Percentiles rank a stretch among this genome's conserved stretches.
Evolutionary conservation across 768 basidiomycete species (phyloP).

Genomic region (Ramaria rubella): DNA sequence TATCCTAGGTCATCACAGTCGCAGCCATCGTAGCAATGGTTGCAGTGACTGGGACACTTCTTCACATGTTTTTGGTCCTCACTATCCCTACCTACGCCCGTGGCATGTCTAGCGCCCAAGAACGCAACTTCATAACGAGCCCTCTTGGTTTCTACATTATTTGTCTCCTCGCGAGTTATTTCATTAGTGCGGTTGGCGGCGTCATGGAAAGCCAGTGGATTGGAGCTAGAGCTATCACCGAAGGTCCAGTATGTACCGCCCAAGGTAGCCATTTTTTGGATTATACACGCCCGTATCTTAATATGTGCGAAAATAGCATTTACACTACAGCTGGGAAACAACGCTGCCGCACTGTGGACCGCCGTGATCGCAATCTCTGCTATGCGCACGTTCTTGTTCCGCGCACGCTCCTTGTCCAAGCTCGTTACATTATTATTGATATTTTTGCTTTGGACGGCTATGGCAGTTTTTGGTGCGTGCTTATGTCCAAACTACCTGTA

Average conservation of each 20-base stretch:
- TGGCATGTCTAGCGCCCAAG: slow-evolving; percentile 28
- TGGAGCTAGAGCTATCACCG: slow-evolving; percentile 34
- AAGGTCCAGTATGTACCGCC: slow-evolving; percentile 47
- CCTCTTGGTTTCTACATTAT: slow-evolving; percentile 65
- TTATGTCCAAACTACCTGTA: background rate
- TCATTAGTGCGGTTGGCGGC: slow-evolving; percentile 46
- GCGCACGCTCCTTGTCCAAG: slow-evolving; percentile 39
- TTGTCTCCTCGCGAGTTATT: slow-evolving; percentile 55
- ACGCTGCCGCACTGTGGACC: slow-evolving; percentile 58
- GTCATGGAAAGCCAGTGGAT: slow-evolving; percentile 50
- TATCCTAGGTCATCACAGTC: slow-evolving; percentile 44
- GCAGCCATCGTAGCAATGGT: slow-evolving; percentile 48
- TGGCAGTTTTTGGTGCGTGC: slow-evolving; percentile 43
- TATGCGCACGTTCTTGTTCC: slow-evolving; percentile 58
- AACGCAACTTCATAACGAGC: slow-evolving; percentile 62
- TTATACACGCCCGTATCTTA: no score
- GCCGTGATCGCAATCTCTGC: slow-evolving; percentile 59
- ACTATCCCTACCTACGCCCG: slow-evolving; percentile 11
- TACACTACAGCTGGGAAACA: slow-evolving; percentile 56
- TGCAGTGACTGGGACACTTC: slow-evolving; percentile 41
- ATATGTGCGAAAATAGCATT: slow-evolving; percentile 35
- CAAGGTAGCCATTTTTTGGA: no score
- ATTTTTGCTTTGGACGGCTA: slow-evolving; percentile 47
- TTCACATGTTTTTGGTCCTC: slow-evolving; percentile 21
- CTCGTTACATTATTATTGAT: slow-evolving; percentile 40